Evolutionary conservation across 2,329 filamentous ascomycete species (phyloP), one percentile per base, ranked within the genome.

Genomic region (Stagonosporopsis tanaceti): DNA sequence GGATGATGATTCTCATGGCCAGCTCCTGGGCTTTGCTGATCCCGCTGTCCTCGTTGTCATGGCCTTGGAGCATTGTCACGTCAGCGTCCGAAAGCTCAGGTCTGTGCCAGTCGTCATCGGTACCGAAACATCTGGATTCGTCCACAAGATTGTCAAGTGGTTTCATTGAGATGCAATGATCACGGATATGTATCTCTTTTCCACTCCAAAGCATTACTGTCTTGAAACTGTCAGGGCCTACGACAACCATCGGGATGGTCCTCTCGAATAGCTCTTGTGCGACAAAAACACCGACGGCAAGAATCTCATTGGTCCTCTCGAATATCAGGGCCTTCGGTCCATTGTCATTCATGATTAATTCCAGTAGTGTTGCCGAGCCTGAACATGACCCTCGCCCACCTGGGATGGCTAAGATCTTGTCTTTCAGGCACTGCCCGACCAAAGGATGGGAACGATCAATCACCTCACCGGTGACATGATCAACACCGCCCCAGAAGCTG

Each of bases 401-500:
- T 0, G 81, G 80, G 14, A 82, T 79, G 1, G 77, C 81, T 0
- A 83, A 68, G 1, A 82, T 64, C 0, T 65, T 64, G 11, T 65
- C 67, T 3, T 69, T 60, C 0, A 82, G 53, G 15, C 46, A 60
- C 6, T 66, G 32, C 0, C 79, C 78, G 6, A 60, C 62, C 2
- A 83, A 62, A 0, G 77, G 76, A 50, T 82, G 80, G 37, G 80
- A 78, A 1, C 68, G 72, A 51, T 83, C 81, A 42, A 81, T 76
- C 1, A 83, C 68, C 12, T 73, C 59, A 34, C 81, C 79, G 0
- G 75, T 80, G 3, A 69, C 51, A 1, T 77, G 68, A 37, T 79
- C 62, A 1, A 82, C 76, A 0, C 81, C 81, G 7, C 78, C 78
- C 80, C 78, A 81, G 65, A 82, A 82, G 64, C 80, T 82, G 20